Evolutionary conservation across 768 basidiomycete species (phyloP), one percentile per base, ranked within the genome.

Genomic region (Postia placenta): DNA sequence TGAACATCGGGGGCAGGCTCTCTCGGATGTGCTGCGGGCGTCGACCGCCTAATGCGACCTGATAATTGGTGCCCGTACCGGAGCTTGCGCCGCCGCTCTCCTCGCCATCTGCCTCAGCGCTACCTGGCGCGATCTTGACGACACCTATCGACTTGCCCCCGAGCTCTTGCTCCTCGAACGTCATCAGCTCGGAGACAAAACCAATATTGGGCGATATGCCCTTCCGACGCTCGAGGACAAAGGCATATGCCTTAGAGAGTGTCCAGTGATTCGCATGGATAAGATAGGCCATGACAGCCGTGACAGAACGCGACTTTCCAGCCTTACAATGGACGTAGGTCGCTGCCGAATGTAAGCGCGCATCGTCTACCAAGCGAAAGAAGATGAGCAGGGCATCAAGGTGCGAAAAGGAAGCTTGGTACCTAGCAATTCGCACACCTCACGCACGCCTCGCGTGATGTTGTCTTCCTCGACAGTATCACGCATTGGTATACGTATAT

Each of bases 181-280:
- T 86, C 94, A 96, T 96, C 37, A 98, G 77, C 66, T 96, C 93
- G 3, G 90, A 92, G 38, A 97, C 92, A 67, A 98, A 98, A 5
- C 95, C 95, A 54, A 98, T 95, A 62, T 96, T 97, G 9, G 94
- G 95, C 12, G 90, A 93, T 56, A 97, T 95, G 55, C 92, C 92
- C 57, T 91, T 92, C 28, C 95, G 81, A 7, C 92, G 80, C 58
- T 94, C 94, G 35, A 91, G 77, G 22, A 98, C 94, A 61, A 92
- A 96, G 0, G 85, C 71, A 63, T 97, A 98, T 1, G 95, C 92
- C 30, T 81, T 81, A 26, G 91, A 87, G 36, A 97, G 79, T 17
- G 92, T 88, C 95, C 95, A 97, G 62, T 93, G 92, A 61, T 96
- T 93, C 9, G 93, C 89, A 59, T 96, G 94, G 55, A 98, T 96